A percentile compares a stretch with the other conserved stretches of the same genome.
Conservation (phyloP, 2,329 filamentous ascomycete species). For the Cylindrodendrum hubeiense region DNA sequence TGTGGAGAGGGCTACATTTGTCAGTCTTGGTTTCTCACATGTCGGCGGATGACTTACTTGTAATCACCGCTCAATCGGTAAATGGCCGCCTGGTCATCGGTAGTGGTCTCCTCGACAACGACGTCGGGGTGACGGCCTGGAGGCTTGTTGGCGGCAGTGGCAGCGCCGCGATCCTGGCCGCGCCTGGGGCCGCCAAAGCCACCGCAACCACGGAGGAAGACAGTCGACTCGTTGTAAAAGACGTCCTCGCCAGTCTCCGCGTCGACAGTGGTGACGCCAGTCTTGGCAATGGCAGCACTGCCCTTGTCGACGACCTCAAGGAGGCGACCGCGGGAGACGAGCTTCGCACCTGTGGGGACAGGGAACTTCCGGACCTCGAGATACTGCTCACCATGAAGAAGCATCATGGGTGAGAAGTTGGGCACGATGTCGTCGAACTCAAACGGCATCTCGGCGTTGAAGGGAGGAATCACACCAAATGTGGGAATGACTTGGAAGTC, state of each 20-base stretch:
- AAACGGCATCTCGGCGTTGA: constrained; percentile 86
- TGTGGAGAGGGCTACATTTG: constrained; percentile 79
- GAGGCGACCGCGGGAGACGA: constrained; percentile 82
- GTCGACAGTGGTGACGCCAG: constrained; percentile 84
- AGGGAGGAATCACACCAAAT: constrained; percentile 96
- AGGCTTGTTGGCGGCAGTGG: constrained; percentile 82
- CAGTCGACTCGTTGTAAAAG: constrained; percentile 97
- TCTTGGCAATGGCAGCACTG: constrained; percentile 85
- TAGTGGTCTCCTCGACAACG: constrained; percentile 87
- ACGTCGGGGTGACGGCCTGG: constrained; percentile 83
- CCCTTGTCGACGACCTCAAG: constrained; percentile 98
- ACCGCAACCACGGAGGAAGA: constrained; percentile 91
- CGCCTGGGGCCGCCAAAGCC: constrained; percentile 90
- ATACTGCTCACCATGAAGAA: constrained; percentile 98
- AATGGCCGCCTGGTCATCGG: constrained; percentile 90
- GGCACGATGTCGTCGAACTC: constrained; percentile 85
- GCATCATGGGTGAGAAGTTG: constrained; percentile 98
- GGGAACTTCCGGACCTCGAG: constrained; percentile 94
- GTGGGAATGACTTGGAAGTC: constrained; percentile 95
- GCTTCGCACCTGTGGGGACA: constrained; percentile 84
- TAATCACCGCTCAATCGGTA: constrained; percentile 95
- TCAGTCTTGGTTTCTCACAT: constrained; percentile 3
- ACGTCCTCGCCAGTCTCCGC: constrained; percentile 88
- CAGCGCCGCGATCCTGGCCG: constrained; percentile 80
- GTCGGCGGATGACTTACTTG: constrained; percentile 65